Conservation (phyloP, 768 basidiomycete genomes). For the Trametes punicea region DNA sequence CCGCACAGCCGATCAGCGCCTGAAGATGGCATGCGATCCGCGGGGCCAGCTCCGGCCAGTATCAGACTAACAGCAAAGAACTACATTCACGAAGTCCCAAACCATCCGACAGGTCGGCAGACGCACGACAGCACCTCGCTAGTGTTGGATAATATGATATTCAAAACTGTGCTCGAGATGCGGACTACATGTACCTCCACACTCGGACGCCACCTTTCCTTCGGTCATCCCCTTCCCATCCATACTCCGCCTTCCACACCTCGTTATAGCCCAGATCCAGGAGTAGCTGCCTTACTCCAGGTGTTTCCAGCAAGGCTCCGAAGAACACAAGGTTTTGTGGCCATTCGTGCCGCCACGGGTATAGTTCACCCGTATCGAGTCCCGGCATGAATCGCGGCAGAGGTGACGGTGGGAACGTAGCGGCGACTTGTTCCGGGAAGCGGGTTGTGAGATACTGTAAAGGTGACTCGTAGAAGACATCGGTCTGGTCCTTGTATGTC, state of each 20-base stretch:
- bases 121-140: no score
- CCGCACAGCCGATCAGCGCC: neutral
- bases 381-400: constrained; percentile 52
- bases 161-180: no score
- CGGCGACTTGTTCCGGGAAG: constrained; percentile 65
- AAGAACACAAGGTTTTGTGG: constrained; percentile 83
- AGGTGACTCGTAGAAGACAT: constrained; percentile 76
- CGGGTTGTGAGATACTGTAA: constrained; percentile 56
- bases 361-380: constrained; percentile 23
- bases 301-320: constrained; percentile 58
- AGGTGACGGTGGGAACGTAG: constrained; percentile 61
- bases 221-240: constrained; percentile 27
- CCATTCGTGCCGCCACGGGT: constrained; percentile 69
- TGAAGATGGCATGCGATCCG: no score
- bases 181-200: constrained; percentile 9
- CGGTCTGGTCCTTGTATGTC: constrained; percentile 76
- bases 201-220: constrained; percentile 28
- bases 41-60: no score
- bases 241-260: constrained; percentile 24
- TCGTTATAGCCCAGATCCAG: constrained; percentile 17
- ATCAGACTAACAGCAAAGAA: no score
- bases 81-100: no score
- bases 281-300: constrained; percentile 17
- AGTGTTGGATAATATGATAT: no score
- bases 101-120: no score